Conservation (phyloP, 306 rosid genomes). For the Lotus japonicus region DNA sequence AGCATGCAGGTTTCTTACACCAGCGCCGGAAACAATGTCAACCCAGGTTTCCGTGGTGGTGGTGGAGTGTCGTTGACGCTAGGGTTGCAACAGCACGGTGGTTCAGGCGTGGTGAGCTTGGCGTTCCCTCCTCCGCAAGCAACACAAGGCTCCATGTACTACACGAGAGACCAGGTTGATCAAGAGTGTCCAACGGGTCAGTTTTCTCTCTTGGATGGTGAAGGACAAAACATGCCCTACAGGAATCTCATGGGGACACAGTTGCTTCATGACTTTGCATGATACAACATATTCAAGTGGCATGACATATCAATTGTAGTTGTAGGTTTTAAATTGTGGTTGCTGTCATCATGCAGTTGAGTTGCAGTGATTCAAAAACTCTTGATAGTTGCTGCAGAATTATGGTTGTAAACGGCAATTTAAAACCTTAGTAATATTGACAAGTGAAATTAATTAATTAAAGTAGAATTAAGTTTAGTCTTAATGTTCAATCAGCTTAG, state of each 20-base stretch:
- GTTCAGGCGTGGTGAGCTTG: conserved; percentile 45
- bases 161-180: conserved; percentile 45
- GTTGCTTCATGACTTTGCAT: conserved; percentile 73
- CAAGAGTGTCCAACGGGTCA: conserved; percentile 64
- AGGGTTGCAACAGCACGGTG: conserved; percentile 82
- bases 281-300: conserved; percentile 9
- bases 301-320: no score
- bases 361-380: no score
- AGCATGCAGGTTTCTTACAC: conserved; percentile 18
- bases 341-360: no score
- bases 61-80: conserved; percentile 78
- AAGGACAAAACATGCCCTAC: conserved; percentile 66
- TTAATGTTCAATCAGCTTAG: background rate
- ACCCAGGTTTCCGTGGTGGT: conserved; percentile 21
- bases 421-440: background rate
- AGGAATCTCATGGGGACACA: conserved; percentile 88
- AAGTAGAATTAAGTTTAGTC: background rate
- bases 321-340: no score
- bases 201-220: conserved; percentile 72
- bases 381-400: no score
- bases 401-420: no score
- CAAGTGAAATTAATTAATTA: background rate
- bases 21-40: no score
- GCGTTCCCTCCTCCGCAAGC: conserved; percentile 37
- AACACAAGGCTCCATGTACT: conserved; percentile 38